These are phyloP conservation scores for Tilletia walkeri DNA, from an alignment of 1,284 basidiomycete species.

Conservation along the genomic window DNA sequence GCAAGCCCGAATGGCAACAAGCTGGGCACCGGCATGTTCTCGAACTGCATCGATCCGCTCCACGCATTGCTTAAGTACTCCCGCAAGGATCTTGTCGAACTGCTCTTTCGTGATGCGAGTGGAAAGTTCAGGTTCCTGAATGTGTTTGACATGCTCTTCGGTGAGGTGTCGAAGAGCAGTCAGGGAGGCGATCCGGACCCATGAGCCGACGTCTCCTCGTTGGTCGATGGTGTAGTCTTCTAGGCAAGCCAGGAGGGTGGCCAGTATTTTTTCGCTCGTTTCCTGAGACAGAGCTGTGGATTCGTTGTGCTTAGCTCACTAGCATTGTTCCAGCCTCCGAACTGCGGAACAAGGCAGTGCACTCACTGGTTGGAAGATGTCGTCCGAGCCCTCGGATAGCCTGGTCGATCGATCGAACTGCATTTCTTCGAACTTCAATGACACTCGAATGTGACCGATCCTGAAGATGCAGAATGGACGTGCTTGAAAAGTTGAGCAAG, in stretches of 20 bases:
- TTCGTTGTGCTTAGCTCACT: not conserved
- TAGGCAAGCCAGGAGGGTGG: slow-evolving; percentile 65
- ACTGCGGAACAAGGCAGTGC: not conserved
- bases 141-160: slow-evolving; percentile 25
- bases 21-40: slow-evolving; percentile 67
- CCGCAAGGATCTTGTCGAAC: slow-evolving; percentile 56
- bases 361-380: slow-evolving; percentile 12
- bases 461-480: slow-evolving; percentile 19
- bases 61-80: slow-evolving; percentile 80
- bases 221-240: slow-evolving; percentile 89
- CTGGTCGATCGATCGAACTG: slow-evolving; percentile 32
- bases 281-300: slow-evolving; percentile 10
- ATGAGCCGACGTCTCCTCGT: slow-evolving; percentile 94
- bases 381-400: slow-evolving; percentile 19
- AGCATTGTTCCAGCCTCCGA: no score
- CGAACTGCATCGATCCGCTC: slow-evolving; percentile 89
- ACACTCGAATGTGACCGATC: slow-evolving; percentile 21
- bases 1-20: slow-evolving; percentile 21
- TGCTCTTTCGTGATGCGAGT: not conserved
- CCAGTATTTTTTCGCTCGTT: slow-evolving; percentile 18
- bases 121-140: not conserved
- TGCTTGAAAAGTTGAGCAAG: not conserved
- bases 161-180: slow-evolving; percentile 60
- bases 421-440: slow-evolving; percentile 41
- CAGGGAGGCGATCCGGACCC: slow-evolving; percentile 78